Percentiles rank a stretch among this genome's conserved stretches.
Evolutionary conservation across 768 basidiomycete species (phyloP).

Genomic region (Lepiota subincarnata): DNA sequence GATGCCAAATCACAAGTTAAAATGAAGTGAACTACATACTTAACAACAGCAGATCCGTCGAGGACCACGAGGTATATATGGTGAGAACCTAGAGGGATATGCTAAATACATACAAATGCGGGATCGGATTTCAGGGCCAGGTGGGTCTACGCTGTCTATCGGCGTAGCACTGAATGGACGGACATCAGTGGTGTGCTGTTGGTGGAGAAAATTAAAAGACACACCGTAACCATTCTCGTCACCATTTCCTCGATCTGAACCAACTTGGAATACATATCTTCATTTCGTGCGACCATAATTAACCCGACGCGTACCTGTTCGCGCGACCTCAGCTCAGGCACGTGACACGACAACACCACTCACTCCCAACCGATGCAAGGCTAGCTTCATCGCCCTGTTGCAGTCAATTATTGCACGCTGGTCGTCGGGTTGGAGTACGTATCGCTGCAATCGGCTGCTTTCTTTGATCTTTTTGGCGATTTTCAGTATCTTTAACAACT

Average conservation of each 20-base stretch:
- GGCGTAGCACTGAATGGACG: too few species aligned
- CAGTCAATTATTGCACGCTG: neutral
- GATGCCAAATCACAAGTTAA: too few species aligned
- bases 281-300: neutral
- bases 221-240: neutral
- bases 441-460: neutral
- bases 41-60: too few species aligned
- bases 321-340: too few species aligned
- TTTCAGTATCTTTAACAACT: neutral
- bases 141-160: too few species aligned
- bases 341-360: neutral
- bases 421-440: slow-evolving; percentile 1
- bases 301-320: neutral
- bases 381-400: neutral
- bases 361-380: slow-evolving; percentile 2
- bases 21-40: too few species aligned
- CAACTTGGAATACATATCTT: neutral
- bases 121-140: too few species aligned
- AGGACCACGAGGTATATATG: too few species aligned
- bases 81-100: too few species aligned
- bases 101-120: too few species aligned
- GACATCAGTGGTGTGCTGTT: too few species aligned
- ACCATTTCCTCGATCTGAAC: neutral
- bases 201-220: neutral
- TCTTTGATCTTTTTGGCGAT: neutral